phyloP scores from a whole-genome alignment of 129 eudicot genomes.

The Flaveria linearis region DNA sequence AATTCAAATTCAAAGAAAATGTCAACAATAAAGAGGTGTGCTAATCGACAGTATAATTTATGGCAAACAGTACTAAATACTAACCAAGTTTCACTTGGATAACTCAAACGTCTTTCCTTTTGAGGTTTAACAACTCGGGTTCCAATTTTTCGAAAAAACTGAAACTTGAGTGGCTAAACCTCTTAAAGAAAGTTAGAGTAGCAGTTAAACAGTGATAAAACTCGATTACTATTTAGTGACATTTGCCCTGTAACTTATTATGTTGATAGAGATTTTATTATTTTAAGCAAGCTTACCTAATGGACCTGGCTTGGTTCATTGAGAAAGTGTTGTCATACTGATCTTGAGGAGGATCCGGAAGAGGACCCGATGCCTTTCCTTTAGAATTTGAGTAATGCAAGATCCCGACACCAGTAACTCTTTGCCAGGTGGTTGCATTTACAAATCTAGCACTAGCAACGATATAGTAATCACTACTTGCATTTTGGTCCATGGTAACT shows the following conservation, averaged over 20 bases:
- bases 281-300: conserved; percentile 48
- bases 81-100: not conserved
- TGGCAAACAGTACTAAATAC: not conserved
- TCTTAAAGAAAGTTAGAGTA: not conserved
- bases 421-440: conserved; percentile 51
- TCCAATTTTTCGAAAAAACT: not conserved
- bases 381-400: conserved; percentile 80
- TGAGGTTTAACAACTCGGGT: not conserved
- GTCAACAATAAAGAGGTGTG: not conserved
- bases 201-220: not conserved
- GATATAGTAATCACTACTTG: conserved; percentile 65
- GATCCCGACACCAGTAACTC: conserved; percentile 63
- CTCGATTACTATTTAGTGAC: not conserved
- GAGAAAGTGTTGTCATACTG: conserved; percentile 80
- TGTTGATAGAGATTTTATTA: not conserved
- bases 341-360: conserved; percentile 82
- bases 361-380: conserved; percentile 91
- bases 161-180: not conserved
- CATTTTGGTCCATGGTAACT: conserved; percentile 66
- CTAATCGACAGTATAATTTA: not conserved
- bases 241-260: not conserved
- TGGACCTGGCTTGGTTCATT: conserved; percentile 90
- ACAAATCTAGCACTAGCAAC: conserved; percentile 71
- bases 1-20: not conserved
- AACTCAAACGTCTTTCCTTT: not conserved